phyloP scores from a whole-genome alignment of 306 rosid genomes.

The Inga leiocalycina region DNA sequence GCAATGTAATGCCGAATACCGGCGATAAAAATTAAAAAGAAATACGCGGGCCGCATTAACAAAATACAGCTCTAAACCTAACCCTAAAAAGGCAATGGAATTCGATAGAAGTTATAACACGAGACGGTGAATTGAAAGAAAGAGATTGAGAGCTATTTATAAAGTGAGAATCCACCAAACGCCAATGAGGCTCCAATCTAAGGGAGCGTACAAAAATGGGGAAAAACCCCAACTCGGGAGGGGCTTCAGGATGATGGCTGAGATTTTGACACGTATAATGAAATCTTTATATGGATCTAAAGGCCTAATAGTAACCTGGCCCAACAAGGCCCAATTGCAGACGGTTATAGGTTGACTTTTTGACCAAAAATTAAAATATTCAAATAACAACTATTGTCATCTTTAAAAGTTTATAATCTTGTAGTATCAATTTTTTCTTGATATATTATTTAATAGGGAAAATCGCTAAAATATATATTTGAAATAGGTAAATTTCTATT shows the following conservation, averaged over 20 bases:
- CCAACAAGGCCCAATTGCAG: background rate
- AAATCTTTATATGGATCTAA: background rate
- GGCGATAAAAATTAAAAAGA: slow-evolving; percentile 58
- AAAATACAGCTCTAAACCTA: background rate
- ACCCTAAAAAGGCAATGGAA: background rate
- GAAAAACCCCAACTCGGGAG: slow-evolving; percentile 7
- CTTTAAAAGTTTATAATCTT: no score
- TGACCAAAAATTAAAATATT: background rate
- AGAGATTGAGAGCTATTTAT: slow-evolving; percentile 14
- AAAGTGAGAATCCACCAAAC: slow-evolving; percentile 27
- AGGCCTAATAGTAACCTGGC: background rate
- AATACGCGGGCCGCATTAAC: background rate
- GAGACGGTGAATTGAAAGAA: background rate
- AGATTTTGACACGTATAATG: background rate
- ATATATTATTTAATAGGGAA: background rate
- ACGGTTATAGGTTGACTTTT: background rate
- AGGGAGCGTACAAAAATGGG: background rate
- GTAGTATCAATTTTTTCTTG: background rate
- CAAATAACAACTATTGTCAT: no score
- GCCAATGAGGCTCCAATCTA: slow-evolving; percentile 34
- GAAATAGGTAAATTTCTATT: no score
- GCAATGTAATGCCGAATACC: slow-evolving; percentile 20
- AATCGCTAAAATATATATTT: no score
- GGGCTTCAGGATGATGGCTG: background rate
- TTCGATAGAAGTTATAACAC: background rate